Evolutionary conservation across 257 asterid species (phyloP).

Genomic region (Solanum verrucosum): DNA sequence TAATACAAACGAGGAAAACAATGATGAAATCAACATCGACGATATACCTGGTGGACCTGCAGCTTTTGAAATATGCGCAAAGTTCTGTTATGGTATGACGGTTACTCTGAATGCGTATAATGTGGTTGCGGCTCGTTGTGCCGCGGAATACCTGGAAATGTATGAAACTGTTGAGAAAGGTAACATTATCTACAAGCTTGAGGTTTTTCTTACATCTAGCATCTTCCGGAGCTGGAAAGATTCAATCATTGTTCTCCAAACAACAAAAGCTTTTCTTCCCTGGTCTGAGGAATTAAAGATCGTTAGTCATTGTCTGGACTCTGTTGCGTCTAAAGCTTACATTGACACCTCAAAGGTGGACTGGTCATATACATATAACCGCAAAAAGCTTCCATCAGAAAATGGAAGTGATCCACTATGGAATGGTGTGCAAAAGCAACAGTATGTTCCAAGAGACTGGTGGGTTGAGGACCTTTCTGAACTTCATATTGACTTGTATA

Average conservation of each 20-base stretch:
- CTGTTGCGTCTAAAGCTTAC: slow-evolving; percentile 57
- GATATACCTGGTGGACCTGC: slow-evolving; percentile 83
- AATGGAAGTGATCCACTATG: slow-evolving; percentile 34
- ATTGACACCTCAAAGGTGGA: slow-evolving; percentile 53
- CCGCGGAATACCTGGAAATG: slow-evolving; percentile 86
- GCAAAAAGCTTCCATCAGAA: slow-evolving; percentile 46
- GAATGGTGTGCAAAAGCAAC: slow-evolving; percentile 58
- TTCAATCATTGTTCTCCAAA: slow-evolving; percentile 77
- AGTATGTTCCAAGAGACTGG: slow-evolving; percentile 69
- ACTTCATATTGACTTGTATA: slow-evolving; percentile 57
- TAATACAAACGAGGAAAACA: slow-evolving; percentile 22
- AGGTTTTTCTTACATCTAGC: slow-evolving; percentile 69
- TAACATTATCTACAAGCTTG: slow-evolving; percentile 71
- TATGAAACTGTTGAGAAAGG: slow-evolving; percentile 70
- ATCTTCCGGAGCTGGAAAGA: slow-evolving; percentile 92
- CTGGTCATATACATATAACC: slow-evolving; percentile 71
- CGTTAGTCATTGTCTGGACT: slow-evolving; percentile 54
- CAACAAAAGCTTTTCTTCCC: slow-evolving; percentile 57
- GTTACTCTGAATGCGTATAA: slow-evolving; percentile 79
- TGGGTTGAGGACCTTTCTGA: slow-evolving; percentile 93
- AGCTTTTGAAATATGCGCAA: slow-evolving; percentile 78
- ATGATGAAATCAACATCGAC: slow-evolving; percentile 37
- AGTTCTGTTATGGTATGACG: slow-evolving; percentile 79
- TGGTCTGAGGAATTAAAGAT: slow-evolving; percentile 68
- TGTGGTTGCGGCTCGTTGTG: slow-evolving; percentile 77